These are phyloP conservation scores for Eutrema yunnanense DNA, from an alignment of 345 rosid species.

Conservation along the genomic window DNA sequence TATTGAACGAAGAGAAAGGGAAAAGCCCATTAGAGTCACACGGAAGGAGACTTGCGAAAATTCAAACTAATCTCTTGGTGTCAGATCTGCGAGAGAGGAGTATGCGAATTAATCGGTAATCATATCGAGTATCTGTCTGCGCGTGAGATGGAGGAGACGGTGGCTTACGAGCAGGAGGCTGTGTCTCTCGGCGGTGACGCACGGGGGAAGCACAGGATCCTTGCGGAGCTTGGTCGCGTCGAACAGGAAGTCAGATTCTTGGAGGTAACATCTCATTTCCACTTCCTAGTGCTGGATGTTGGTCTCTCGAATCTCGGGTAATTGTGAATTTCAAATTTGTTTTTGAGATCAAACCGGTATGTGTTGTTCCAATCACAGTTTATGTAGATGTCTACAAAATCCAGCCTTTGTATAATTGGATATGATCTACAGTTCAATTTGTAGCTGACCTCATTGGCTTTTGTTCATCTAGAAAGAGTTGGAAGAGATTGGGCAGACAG, in stretches of 20 bases:
- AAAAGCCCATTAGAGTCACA: too few species aligned
- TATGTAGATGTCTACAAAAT: too few species aligned
- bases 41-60: background rate
- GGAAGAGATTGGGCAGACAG: constrained; percentile 46
- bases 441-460: background rate
- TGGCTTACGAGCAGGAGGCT: constrained; percentile 8
- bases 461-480: constrained; percentile 43
- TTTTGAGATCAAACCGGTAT: background rate
- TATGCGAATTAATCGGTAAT: background rate
- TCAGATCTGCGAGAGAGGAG: constrained; percentile 27
- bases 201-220: constrained; percentile 68
- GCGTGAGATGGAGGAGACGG: constrained; percentile 7
- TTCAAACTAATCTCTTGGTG: background rate
- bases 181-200: constrained; percentile 37
- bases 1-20: background rate
- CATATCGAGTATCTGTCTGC: too few species aligned
- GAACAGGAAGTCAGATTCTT: constrained; percentile 60
- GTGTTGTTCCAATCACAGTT: background rate
- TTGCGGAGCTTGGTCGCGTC: constrained; percentile 67
- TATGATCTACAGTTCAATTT: background rate
- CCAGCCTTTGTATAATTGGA: background rate
- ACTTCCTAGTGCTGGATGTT: background rate
- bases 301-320: background rate
- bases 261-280: constrained; percentile 33
- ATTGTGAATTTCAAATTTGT: too few species aligned